A percentile compares a stretch with the other conserved stretches of the same genome.
phyloP scores from a whole-genome alignment of 768 basidiomycete genomes.

The Cyathus striatus region DNA sequence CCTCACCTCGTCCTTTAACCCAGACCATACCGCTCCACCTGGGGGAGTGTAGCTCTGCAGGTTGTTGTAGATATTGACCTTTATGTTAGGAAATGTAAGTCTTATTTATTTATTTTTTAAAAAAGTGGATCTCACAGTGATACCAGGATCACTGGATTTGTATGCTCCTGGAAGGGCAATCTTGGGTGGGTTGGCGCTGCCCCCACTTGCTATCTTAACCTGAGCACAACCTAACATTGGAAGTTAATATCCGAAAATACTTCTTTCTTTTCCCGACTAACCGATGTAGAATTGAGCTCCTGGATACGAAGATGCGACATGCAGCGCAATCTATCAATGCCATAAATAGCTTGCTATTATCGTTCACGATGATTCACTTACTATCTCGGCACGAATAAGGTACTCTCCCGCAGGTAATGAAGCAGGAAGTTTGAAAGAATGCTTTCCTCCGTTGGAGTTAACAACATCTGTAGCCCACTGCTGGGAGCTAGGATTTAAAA shows the following conservation, averaged over 20 bases:
- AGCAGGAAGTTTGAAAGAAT: conserved; percentile 35
- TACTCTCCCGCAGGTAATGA: conserved; percentile 47
- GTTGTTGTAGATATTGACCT: conserved; percentile 54
- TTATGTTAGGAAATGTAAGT: background rate
- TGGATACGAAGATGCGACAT: conserved; percentile 37
- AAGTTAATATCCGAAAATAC: too few species aligned
- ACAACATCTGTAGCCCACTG: conserved; percentile 48
- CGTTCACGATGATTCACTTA: conserved; percentile 14
- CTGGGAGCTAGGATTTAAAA: conserved; percentile 28
- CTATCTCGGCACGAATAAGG: conserved; percentile 43
- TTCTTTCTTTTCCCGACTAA: too few species aligned
- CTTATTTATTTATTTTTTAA: too few species aligned
- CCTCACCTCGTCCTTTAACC: conserved; percentile 19
- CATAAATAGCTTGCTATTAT: background rate
- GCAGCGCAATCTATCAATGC: conserved; percentile 21
- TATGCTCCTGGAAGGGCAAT: conserved; percentile 46
- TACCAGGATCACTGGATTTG: conserved; percentile 41
- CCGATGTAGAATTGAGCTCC: conserved; percentile 48
- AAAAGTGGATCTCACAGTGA: conserved; percentile 28
- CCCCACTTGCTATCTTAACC: conserved; percentile 39
- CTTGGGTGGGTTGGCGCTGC: conserved; percentile 41
- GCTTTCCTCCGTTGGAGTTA: conserved; percentile 39
- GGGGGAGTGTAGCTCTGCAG: conserved; percentile 46
- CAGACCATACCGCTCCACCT: conserved; percentile 33
- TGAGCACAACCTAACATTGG: conserved; percentile 37